Conservation (phyloP, 2,329 filamentous ascomycete species). For the Aotearoamyces nothofagi region DNA sequence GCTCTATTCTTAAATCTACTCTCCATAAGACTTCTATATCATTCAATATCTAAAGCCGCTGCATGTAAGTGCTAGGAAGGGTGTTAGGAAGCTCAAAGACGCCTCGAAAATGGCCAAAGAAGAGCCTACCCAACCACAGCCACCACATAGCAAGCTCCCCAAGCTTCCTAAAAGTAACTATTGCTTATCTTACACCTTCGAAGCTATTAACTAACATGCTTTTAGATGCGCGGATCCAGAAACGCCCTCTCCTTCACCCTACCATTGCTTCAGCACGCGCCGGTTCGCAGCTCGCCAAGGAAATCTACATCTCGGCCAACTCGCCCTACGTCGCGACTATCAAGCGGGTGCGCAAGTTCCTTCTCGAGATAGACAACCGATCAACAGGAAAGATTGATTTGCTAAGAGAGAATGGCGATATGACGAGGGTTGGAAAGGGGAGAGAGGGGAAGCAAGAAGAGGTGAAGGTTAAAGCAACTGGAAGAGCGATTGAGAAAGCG, state of each 20-base stretch:
- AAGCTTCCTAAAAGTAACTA: constrained; percentile 9
- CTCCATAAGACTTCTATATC: too few relatives aligned
- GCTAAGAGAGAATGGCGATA: constrained; percentile 7
- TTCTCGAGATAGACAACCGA: constrained; percentile 13
- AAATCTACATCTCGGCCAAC: constrained; percentile 15
- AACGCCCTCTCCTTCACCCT: constrained; percentile 20
- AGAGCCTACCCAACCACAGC: neutral
- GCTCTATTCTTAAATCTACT: too few relatives aligned
- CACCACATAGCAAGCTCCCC: constrained; percentile 10
- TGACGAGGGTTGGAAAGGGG: constrained; percentile 8
- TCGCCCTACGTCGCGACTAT: constrained; percentile 17
- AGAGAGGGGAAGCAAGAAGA: constrained; percentile 10
- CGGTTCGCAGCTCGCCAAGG: constrained; percentile 10
- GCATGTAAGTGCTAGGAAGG: too few relatives aligned
- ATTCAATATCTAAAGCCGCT: too few relatives aligned
- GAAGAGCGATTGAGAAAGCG: constrained; percentile 18
- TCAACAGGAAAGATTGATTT: constrained; percentile 8
- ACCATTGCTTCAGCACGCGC: constrained; percentile 11
- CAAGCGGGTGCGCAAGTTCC: constrained; percentile 16
- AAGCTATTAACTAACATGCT: constrained; percentile 1
- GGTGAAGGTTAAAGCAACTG: constrained; percentile 17
- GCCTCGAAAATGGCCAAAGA: constrained; percentile 1
- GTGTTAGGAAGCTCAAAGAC: too few relatives aligned
- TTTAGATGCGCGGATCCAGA: constrained; percentile 16
- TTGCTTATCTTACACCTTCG: neutral